Base-by-base conservation (phyloP, 345 rosid species). In the Citrus maxima region DNA sequence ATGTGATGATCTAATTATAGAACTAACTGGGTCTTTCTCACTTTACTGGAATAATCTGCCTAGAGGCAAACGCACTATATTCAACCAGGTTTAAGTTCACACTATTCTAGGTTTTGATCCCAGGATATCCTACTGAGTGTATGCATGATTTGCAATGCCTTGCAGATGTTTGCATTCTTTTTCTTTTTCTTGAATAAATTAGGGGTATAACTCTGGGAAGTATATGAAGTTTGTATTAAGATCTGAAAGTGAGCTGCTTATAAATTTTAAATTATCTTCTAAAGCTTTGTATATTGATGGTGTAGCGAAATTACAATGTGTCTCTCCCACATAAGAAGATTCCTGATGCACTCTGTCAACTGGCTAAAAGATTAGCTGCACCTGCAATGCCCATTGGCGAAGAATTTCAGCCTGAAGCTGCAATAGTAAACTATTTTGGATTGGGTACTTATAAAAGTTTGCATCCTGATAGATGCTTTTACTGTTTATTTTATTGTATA, bases 391-490 rank as follows among this genome's bases (percentile, higher is more conserved):
- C 92, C 40, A 21, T 6, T 5, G 89, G 97, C 65, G 97, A 92
- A 85, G 93, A 93, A 78, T 96, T 96, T 62, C 85, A 54, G 79
- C 97, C 98, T 7, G 97, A 96, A 87, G 99, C 85, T 82, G 97
- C 97, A 3, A 96, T 94, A 62, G 95, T 95, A 55, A 95, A 95
- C 84, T 95, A 93, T 79, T 95, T 93, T 77, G 94, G 91, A 37
- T 82, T 78, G 85, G 97, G 97, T 96, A 84, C 73, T 32, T 65
- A 64, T 16, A 12, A 64, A 61, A 10, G 22, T 74, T 77, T 54
- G 30, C 16, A 34, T 59, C 4, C 49, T 40, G 30, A 24, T 51
- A 3, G 35, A 40, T 37, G 18, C 61, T 56, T 70, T 66, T 32
- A 51, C 6, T 22, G 0, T 35, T 40, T 4, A 42, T 32, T 22